These are phyloP conservation scores for Cadophora sp. DNA, from an alignment of 2,329 filamentous ascomycete species.

Conservation along the genomic window DNA sequence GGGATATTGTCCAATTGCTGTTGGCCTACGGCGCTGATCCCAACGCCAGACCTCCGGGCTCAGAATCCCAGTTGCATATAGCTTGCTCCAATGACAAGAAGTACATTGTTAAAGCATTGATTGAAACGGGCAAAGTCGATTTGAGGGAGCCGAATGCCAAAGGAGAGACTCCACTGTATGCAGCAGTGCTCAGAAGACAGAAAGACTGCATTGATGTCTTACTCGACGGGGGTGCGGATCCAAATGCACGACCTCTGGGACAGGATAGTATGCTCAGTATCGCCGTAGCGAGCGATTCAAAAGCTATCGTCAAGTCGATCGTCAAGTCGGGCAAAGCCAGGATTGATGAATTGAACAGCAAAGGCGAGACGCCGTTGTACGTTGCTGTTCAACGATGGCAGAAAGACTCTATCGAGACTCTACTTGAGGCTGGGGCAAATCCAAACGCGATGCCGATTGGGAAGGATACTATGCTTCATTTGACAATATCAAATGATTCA, in stretches of 20 bases:
- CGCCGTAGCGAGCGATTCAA: conserved; percentile 16
- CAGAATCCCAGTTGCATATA: conserved; percentile 18
- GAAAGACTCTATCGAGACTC: conserved; percentile 16
- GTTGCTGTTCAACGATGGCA: conserved; percentile 16
- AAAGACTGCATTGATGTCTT: conserved; percentile 15
- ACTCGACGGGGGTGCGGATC: background rate
- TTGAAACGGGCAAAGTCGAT: conserved; percentile 6
- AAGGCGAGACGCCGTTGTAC: conserved; percentile 24
- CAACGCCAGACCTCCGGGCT: background rate
- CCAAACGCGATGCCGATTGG: conserved; percentile 17
- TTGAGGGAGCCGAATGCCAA: background rate
- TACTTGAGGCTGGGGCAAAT: conserved; percentile 27
- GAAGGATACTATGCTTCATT: conserved; percentile 24
- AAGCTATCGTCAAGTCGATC: conserved; percentile 18
- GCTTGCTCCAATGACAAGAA: conserved; percentile 18
- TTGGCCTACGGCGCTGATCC: conserved; percentile 25
- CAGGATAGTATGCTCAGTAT: conserved; percentile 15
- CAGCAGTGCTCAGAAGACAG: background rate
- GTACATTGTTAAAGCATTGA: conserved; percentile 3
- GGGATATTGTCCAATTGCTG: conserved; percentile 26
- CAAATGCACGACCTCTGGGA: conserved; percentile 4
- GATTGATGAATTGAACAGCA: conserved; percentile 17
- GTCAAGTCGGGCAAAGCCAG: conserved; percentile 17
- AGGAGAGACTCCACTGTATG: conserved; percentile 2
- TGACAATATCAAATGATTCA: conserved; percentile 2